Conservation (phyloP, 805 yeast species). For the Jamesozyma spencerorum region DNA sequence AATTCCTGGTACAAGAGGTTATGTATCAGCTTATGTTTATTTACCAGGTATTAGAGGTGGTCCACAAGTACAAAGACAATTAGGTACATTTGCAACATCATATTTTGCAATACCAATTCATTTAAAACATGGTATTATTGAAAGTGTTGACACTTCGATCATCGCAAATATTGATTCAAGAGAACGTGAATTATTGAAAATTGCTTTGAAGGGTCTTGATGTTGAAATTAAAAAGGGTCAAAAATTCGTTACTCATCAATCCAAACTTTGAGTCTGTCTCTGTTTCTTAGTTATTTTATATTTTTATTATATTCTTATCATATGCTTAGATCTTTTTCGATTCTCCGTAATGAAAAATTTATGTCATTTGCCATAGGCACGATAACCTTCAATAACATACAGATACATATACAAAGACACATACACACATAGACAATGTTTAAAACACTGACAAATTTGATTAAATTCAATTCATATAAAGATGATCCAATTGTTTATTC, state of each 20-base stretch:
- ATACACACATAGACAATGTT: too few relatives aligned
- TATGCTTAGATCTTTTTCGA: too few relatives aligned
- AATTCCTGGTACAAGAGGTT: conserved; percentile 14
- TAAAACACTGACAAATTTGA: too few relatives aligned
- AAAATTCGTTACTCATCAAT: conserved; percentile 31
- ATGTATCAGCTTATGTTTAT: conserved; percentile 42
- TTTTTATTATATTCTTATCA: too few relatives aligned
- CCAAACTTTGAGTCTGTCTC: too few relatives aligned
- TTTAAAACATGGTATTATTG: conserved; percentile 44
- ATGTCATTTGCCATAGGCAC: too few relatives aligned
- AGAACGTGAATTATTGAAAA: conserved; percentile 44
- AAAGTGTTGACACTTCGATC: conserved; percentile 42
- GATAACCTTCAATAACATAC: too few relatives aligned
- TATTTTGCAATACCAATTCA: conserved; percentile 57
- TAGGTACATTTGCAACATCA: conserved; percentile 29
- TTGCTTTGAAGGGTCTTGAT: conserved; percentile 45
- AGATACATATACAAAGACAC: too few relatives aligned
- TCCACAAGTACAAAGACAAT: conserved; percentile 31
- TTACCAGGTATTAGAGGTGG: conserved; percentile 49
- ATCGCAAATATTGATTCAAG: conserved; percentile 36
- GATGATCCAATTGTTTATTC: too few relatives aligned
- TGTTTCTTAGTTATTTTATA: too few relatives aligned
- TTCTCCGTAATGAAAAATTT: too few relatives aligned
- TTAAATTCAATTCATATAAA: too few relatives aligned
- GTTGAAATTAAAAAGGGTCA: conserved; percentile 54